Conservation (phyloP, 2,329 filamentous ascomycete genomes). For the Ophiostoma triangulosporum region DNA sequence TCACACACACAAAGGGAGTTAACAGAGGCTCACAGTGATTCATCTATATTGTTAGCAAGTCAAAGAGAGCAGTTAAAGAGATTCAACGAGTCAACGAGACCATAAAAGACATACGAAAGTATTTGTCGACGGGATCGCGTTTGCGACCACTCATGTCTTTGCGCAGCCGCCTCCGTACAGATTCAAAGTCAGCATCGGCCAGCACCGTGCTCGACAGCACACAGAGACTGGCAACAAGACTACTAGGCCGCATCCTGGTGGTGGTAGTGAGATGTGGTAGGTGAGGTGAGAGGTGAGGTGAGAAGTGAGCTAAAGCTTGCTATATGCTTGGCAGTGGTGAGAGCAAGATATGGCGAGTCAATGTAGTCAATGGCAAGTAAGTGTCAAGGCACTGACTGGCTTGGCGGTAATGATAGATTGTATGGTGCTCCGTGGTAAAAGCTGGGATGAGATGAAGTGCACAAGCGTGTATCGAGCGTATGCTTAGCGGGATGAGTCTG, state of each 20-base stretch:
- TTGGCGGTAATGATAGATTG: not conserved
- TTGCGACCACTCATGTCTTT: conserved; percentile 14
- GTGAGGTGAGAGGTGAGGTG: not conserved
- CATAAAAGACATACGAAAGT: conserved; percentile 25
- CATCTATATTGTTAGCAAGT: conserved; percentile 2
- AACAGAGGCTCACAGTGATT: conserved; percentile 4
- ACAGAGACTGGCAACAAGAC: not conserved
- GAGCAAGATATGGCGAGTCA: not conserved
- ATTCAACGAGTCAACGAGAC: no score
- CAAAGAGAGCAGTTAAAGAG: no score
- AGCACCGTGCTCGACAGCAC: conserved; percentile 7
- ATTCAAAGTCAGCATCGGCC: conserved; percentile 13
- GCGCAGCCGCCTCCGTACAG: conserved; percentile 16
- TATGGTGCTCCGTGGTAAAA: not conserved
- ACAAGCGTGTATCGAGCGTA: no score
- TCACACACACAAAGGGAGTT: not conserved
- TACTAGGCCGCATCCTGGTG: not conserved
- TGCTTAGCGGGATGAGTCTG: no score
- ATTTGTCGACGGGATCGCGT: conserved; percentile 17
- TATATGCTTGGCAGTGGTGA: not conserved
- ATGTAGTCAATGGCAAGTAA: not conserved
- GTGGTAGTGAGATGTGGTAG: not conserved
- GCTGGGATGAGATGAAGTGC: no score
- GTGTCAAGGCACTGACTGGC: no score
- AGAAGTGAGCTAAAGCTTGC: not conserved